Evolutionary conservation across 2,329 filamentous ascomycete genomes (phyloP), one percentile per base, ranked within the genome.

Genomic region (Penicillium glabrum): DNA sequence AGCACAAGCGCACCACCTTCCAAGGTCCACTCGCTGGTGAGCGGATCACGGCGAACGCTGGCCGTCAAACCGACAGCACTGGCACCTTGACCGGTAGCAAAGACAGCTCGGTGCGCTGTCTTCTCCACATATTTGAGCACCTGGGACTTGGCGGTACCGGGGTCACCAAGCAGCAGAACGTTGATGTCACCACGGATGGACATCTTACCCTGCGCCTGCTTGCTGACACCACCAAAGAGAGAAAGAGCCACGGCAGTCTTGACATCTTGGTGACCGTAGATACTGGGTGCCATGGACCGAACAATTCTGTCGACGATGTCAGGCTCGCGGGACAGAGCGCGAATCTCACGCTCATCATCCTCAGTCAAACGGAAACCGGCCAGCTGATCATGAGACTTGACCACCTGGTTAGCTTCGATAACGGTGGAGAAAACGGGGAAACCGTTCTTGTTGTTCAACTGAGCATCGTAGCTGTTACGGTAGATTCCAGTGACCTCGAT

Each of bases 361-460:
- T 98, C 93, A 0, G 91, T 98, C 70, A 99, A 82, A 58, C 92
- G 86, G 83, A 99, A 99, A 55, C 95, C 95, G 68, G 95, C 95
- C 59, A 99, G 87, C 77, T 99, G 93, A 73, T 99, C 95, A 71
- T 99, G 95, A 0, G 93, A 89, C 76, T 99, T 99, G 76, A 98
- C 88, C 5, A 98, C 87, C 65, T 99, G 93, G 76, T 99, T 99
- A 26, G 96, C 96, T 75, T 99, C 95, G 5, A 99, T 84, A 57
- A 99, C 95, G 0, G 95, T 99, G 5, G 95, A 93, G 75, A 99
- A 99, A 35, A 99, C 95, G 0, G 95, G 95, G 78, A 99, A 98
- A 5, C 95, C 95, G 71, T 98, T 99, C 70, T 95, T 93, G 79
- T 97, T 98, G 79, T 99, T 99, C 53, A 99, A 84, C 67, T 96